These are phyloP conservation scores for Phytophthora hybrid DNA, from an alignment of 352 stramenopile species.

Conservation along the genomic window DNA sequence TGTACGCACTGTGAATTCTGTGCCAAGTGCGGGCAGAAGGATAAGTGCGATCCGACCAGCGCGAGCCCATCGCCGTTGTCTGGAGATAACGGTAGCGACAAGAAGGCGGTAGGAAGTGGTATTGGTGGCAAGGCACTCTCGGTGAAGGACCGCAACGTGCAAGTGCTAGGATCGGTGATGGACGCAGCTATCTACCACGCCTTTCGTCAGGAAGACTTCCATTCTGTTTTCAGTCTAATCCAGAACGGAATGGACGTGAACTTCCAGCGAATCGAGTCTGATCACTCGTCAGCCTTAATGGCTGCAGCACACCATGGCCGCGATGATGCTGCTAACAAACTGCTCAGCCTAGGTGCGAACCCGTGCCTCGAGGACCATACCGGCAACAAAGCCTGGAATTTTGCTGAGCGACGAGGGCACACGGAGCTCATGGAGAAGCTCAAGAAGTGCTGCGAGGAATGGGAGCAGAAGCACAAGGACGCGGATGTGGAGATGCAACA, in stretches of 20 bases:
- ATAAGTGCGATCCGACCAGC: slow-evolving; percentile 57
- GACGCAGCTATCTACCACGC: slow-evolving; percentile 85
- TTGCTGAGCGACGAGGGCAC: slow-evolving; percentile 76
- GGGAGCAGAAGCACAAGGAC: slow-evolving; percentile 48
- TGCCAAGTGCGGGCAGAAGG: slow-evolving; percentile 81
- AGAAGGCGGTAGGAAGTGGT: slow-evolving; percentile 18
- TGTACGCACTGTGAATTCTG: slow-evolving; percentile 72
- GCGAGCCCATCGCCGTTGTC: slow-evolving; percentile 22
- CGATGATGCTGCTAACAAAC: slow-evolving; percentile 71
- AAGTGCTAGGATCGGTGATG: slow-evolving; percentile 86
- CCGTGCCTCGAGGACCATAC: slow-evolving; percentile 62
- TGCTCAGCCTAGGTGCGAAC: slow-evolving; percentile 74
- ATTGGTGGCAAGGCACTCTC: slow-evolving; percentile 51
- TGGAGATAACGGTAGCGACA: slow-evolving; percentile 1
- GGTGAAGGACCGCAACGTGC: slow-evolving; percentile 75
- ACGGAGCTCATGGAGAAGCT: slow-evolving; percentile 72
- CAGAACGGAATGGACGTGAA: slow-evolving; percentile 89
- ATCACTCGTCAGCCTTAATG: slow-evolving; percentile 80
- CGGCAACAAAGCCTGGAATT: slow-evolving; percentile 69
- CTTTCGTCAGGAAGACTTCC: slow-evolving; percentile 81
- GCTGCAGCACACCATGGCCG: slow-evolving; percentile 82
- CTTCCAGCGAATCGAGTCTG: slow-evolving; percentile 84
- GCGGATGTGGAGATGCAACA: slow-evolving; percentile 18
- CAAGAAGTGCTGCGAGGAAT: slow-evolving; percentile 74
- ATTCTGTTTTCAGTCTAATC: slow-evolving; percentile 83